Evolutionary conservation across 257 asterid genomes (phyloP).

Genomic region (Linaria vulgaris): DNA sequence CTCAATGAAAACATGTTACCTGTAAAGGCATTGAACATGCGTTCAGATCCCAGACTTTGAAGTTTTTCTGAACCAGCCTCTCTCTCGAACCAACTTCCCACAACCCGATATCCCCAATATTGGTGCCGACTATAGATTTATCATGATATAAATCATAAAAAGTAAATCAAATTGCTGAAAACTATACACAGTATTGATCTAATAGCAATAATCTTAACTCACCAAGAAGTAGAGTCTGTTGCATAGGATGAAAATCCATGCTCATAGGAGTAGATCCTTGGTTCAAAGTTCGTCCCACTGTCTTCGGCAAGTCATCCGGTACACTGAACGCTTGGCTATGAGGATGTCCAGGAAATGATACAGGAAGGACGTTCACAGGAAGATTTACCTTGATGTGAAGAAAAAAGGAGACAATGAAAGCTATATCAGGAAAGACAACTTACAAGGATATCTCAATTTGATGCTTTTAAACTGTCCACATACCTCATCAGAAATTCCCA

Average conservation of each 20-base stretch:
- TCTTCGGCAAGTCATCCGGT: slow-evolving; percentile 84
- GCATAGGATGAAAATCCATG: slow-evolving; percentile 96
- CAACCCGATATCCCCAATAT: slow-evolving; percentile 81
- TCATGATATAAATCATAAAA: slow-evolving; percentile 14
- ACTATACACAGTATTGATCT: no score
- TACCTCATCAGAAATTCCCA: slow-evolving; percentile 85
- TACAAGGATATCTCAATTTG: not conserved
- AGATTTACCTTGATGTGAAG: slow-evolving; percentile 52
- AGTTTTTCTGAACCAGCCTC: slow-evolving; percentile 68
- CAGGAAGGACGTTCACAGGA: slow-evolving; percentile 75
- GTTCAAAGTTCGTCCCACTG: slow-evolving; percentile 68
- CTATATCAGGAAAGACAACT: no score
- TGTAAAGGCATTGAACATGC: slow-evolving; percentile 77
- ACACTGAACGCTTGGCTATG: slow-evolving; percentile 55
- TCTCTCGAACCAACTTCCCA: slow-evolving; percentile 91
- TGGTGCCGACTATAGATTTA: slow-evolving; percentile 77
- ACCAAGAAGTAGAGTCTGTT: slow-evolving; percentile 88
- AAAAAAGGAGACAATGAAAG: slow-evolving; percentile 12
- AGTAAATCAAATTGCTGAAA: no score
- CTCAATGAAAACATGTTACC: slow-evolving; percentile 10
- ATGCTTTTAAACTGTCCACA: slow-evolving; percentile 12
- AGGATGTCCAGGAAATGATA: slow-evolving; percentile 65
- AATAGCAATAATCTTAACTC: slow-evolving; percentile 9
- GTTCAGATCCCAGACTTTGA: slow-evolving; percentile 85
- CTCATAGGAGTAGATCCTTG: slow-evolving; percentile 96